phyloP scores from a whole-genome alignment of 108 stramenopile genomes.

The Fragilaria crotonensis region DNA sequence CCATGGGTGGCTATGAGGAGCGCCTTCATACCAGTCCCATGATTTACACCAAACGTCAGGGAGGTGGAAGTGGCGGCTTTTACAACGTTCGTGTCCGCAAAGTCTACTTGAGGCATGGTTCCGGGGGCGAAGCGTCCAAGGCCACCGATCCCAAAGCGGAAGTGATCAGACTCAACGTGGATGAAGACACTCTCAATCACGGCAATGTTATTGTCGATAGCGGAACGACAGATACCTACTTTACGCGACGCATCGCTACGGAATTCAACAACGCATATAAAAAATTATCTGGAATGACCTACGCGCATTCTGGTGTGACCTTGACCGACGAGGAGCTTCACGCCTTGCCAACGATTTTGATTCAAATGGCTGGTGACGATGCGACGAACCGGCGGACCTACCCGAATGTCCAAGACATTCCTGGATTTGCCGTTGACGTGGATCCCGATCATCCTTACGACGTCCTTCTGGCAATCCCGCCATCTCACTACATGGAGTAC shows the following conservation, averaged over 20 bases:
- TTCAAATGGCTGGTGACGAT: conserved; percentile 56
- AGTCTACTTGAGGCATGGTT: conserved; percentile 49
- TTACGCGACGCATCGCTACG: conserved; percentile 32
- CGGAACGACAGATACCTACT: conserved; percentile 97
- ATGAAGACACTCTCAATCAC: conserved; percentile 33
- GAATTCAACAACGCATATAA: conserved; percentile 58
- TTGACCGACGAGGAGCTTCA: conserved; percentile 52
- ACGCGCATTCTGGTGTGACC: conserved; percentile 21
- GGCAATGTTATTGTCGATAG: conserved; percentile 93
- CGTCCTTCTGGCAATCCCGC: conserved; percentile 73
- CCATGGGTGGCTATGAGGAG: conserved; percentile 79
- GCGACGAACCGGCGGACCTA: conserved; percentile 9
- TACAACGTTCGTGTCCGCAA: conserved; percentile 64
- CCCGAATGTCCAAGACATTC: conserved; percentile 16
- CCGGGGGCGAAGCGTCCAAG: conserved; percentile 16
- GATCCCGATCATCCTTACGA: conserved; percentile 53
- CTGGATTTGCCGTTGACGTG: conserved; percentile 42
- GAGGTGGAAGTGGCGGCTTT: conserved; percentile 39
- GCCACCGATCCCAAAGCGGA: conserved; percentile 12
- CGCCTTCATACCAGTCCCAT: conserved; percentile 71
- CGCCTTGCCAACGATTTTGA: conserved; percentile 71
- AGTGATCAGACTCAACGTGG: conserved; percentile 14
- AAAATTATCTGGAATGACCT: conserved; percentile 45
- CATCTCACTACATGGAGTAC: conserved; percentile 76
- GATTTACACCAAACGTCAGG: conserved; percentile 53